Base-by-base conservation (phyloP, 805 yeast species). In the Priceomyces medius region DNA sequence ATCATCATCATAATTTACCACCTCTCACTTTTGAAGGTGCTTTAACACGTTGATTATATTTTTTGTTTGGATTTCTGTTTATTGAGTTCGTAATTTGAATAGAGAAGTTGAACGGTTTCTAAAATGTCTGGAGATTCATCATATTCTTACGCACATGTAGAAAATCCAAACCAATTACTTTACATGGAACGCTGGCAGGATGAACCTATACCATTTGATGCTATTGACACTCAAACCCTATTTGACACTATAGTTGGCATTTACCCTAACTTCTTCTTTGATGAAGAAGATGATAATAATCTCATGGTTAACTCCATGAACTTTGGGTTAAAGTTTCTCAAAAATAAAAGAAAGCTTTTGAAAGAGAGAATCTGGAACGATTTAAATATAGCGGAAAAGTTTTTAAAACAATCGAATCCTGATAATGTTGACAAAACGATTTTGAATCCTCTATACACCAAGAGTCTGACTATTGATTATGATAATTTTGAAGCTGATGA, bases 171-270 rank as follows among this genome's bases (percentile, higher is more conserved):
- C 50, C 71, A 64, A 46, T 71, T 68, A 26, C 45, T 66, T 1
- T 66, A 62, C 42, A 65, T 67, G 60, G 74, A 70, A 42, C 58
- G 59, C 23, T 70, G 76, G 76, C 50, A 50, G 9, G 68, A 67
- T 35, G 71, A 66, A 16, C 59, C 65, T 2, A 59, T 70, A 20
- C 66, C 73, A 1, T 69, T 56, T 41, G 71, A 70, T 41, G 73
- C 66, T 33, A 67, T 70, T 14, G 74, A 70, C 41, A 68, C 74
- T 18, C 59, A 57, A 13, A 46, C 59, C 8, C 53, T 70, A 14
- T 45, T 64, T 21, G 74, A 70, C 21, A 68, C 67, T 3, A 66
- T 73, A 3, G 44, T 64, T 3, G 53, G 41, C 24, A 43, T 68
- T 12, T 68, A 67, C 48, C 73, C 74, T 5, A 64, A 58, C 35